These are phyloP conservation scores for Ascosphaera apis DNA, from an alignment of 2,329 filamentous ascomycete genomes.

Conservation along the genomic window DNA sequence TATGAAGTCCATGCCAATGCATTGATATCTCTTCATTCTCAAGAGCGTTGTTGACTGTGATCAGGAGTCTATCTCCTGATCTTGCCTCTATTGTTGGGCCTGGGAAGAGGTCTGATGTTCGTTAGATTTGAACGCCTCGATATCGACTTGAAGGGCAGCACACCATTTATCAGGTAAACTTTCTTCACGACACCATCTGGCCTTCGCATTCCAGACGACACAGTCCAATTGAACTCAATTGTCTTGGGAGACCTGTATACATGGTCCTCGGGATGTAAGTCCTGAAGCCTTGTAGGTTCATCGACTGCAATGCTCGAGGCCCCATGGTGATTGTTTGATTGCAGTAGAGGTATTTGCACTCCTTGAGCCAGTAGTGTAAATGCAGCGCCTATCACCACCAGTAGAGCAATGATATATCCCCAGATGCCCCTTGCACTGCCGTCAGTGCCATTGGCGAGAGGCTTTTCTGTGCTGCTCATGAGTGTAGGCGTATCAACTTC, in stretches of 20 bases:
- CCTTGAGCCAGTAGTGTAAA: too few species aligned
- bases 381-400: too few species aligned
- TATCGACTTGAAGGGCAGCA: slow-evolving; percentile 1
- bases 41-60: slow-evolving; percentile 22
- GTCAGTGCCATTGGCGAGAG: too few species aligned
- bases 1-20: slow-evolving; percentile 26
- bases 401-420: too few species aligned
- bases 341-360: too few species aligned
- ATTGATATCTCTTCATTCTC: slow-evolving; percentile 18
- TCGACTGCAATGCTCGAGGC: too few species aligned
- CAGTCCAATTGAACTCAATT: slow-evolving; percentile 18
- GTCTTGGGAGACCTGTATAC: slow-evolving; percentile 14
- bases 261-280: slow-evolving; percentile 23
- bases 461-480: too few species aligned
- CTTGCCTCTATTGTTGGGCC: slow-evolving; percentile 27
- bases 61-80: slow-evolving; percentile 22
- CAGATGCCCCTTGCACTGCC: too few species aligned
- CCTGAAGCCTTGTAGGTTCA: not conserved
- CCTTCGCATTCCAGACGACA: slow-evolving; percentile 16
- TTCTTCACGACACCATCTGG: slow-evolving; percentile 29
- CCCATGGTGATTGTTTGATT: too few species aligned
- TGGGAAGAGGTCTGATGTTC: slow-evolving; percentile 18
- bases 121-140: not conserved
- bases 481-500: too few species aligned
- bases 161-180: slow-evolving; percentile 28